Evolutionary conservation across 352 stramenopile species (phyloP), one percentile per base, ranked within the genome.

Genomic region (Pythium folliculosum): DNA sequence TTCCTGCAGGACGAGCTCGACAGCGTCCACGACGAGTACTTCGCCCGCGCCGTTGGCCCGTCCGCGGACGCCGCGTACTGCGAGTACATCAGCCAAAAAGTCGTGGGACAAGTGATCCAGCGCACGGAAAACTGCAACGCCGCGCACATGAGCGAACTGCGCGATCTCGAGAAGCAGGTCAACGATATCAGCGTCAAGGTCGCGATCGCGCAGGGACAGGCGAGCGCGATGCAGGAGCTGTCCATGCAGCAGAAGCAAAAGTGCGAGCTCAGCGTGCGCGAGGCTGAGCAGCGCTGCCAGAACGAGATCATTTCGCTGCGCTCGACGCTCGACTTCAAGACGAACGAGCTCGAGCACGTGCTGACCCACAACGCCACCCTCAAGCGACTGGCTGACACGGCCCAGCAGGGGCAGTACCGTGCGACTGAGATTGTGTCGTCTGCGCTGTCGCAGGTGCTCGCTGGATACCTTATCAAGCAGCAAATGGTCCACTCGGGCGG

Each of bases 361-460:
- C 62, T 94, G 50, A 92, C 91, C 69, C 86, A 95, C 71, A 95
- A 95, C 37, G 85, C 86, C 27, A 95, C 88, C n/a, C 77, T 95
- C 73, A 92, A 92, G 71, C 82, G 84, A 0, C 76, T 95, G 5
- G 88, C 86, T 1, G 88, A 95, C 63, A 93, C 86, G 49, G 88
- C 88, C 48, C 88, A 94, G 72, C 82, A 94, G 51, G 84, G 88
- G 16, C 87, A 95, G 47, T 93, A 92, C 67, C 86, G 88, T 21
- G 86, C 86, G 19, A 92, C 87, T n/a, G 88, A 95, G 65, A 90
- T 93, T 57, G 83, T 85, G 21, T 84, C 77, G 9, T 91, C 82
- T 27, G 84, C 84, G 27, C 86, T 89, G 17, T 77, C 80, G n/a
- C 75, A 78, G 32, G 67, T 92, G n/a, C 70, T 94, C 17, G 87